Evolutionary conservation across 1,139 yeast species (phyloP).

Genomic region (Sugiyamaella pinicola): DNA sequence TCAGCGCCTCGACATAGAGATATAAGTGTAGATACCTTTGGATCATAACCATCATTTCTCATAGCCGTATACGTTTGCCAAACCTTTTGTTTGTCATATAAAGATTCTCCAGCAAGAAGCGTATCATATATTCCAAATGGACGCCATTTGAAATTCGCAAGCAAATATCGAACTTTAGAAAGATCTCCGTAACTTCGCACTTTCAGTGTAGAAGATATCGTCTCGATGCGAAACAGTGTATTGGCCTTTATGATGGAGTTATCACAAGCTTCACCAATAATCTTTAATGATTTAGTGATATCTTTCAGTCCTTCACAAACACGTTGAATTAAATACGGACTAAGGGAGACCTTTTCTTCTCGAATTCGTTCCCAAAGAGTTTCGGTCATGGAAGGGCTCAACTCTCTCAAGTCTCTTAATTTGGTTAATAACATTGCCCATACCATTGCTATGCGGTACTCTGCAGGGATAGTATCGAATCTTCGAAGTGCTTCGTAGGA

Average conservation of each 20-base stretch:
- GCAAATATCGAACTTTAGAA: not conserved
- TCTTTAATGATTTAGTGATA: constrained; percentile 15
- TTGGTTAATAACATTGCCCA: constrained; percentile 35
- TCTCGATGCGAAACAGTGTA: not conserved
- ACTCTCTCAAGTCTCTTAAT: constrained; percentile 28
- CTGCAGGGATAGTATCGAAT: constrained; percentile 21
- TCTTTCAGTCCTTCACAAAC: constrained; percentile 28
- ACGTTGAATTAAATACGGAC: constrained; percentile 30
- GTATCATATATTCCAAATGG: constrained; percentile 23
- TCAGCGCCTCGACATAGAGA: constrained; percentile 37
- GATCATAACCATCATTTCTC: constrained; percentile 30
- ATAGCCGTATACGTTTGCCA: constrained; percentile 38
- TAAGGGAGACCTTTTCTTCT: constrained; percentile 22
- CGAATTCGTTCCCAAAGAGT: constrained; percentile 32
- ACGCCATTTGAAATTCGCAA: constrained; percentile 4
- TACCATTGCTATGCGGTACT: constrained; percentile 27
- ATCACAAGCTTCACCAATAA: constrained; percentile 18
- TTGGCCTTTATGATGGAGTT: not conserved
- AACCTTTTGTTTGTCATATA: constrained; percentile 25
- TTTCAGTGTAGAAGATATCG: constrained; percentile 8
- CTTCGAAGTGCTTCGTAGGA: constrained; percentile 24
- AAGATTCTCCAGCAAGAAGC: constrained; percentile 30
- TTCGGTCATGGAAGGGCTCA: constrained; percentile 30
- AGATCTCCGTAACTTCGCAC: constrained; percentile 7
- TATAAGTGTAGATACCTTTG: constrained; percentile 31